Evolutionary conservation across 495 filamentous ascomycete genomes (phyloP), one percentile per base, ranked within the genome.

Genomic region (Penicillium chermesinum): DNA sequence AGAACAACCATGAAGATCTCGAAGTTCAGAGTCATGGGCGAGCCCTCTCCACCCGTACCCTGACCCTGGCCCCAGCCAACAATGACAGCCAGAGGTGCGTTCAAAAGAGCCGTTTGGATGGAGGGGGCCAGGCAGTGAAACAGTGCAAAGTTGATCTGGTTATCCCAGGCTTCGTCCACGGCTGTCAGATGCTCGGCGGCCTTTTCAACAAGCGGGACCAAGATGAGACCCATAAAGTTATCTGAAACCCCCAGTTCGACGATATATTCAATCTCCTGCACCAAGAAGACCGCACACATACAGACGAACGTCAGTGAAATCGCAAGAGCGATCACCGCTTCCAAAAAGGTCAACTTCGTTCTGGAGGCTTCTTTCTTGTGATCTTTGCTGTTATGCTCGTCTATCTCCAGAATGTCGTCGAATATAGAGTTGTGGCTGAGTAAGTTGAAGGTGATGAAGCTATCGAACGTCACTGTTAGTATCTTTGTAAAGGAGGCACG

Each of bases 61-160:
- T 79, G 80, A 21, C 55, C 65, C 1, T 87, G 63, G n/a, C 86
- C 82, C 91, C 91, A 97, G 33, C 86, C 88, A 22, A 93, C 83
- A 25, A 95, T 73, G 33, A 95, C 79, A 17, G 88, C 84, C 7
- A 95, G 75, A 7, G 91, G 89, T 0, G 85, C 86, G 58, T 95
- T 95, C 55, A 97, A 76, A 32, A 96, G 76, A 9, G 90, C 89
- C 0, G 91, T 97, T 61, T 96, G 91, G 39, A 96, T 85, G 3
- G 86, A 88, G 10, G 88, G 82, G 14, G 88, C 90, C 34, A 97
- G 81, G 44, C 93, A 86, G 67, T 96, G 89, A 38, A 87, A 84
- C 7, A 97, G 79, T 0, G 91, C 91, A 64, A 94, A 93, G 71
- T 96, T 95, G 49, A 73, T 75, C 52, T 75, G 71, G 36, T 75